A percentile compares a stretch with the other conserved stretches of the same genome.
Conservation (phyloP, 371 early-diverging fungal genomes). For the Fennellomyces sp. region DNA sequence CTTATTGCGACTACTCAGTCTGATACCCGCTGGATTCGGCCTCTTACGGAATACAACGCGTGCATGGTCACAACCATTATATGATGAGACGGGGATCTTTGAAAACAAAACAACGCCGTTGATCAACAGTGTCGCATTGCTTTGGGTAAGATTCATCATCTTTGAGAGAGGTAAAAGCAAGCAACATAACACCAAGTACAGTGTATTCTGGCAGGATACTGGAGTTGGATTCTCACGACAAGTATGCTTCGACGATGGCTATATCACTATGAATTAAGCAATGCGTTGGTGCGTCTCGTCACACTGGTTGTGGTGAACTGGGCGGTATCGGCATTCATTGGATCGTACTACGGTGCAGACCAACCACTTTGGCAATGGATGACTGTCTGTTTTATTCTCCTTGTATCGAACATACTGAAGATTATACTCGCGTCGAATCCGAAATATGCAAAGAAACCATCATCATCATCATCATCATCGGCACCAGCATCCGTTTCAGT, state of each 20-base stretch:
- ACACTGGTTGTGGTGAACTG: conserved; percentile 64
- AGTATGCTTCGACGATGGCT: conserved; percentile 66
- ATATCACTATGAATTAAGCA: conserved; percentile 59
- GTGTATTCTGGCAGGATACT: conserved; percentile 61
- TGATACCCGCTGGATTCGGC: conserved; percentile 57
- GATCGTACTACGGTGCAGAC: conserved; percentile 57
- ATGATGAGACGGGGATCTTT: conserved; percentile 49
- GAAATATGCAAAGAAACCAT: conserved; percentile 28
- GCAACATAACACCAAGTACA: conserved; percentile 12
- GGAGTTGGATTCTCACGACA: conserved; percentile 64
- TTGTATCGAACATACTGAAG: conserved; percentile 39
- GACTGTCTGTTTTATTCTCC: conserved; percentile 53
- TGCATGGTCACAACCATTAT: conserved; percentile 32
- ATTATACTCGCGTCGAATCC: conserved; percentile 33
- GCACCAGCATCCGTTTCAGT: neutral
- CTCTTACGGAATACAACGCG: conserved; percentile 42
- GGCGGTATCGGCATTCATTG: conserved; percentile 58
- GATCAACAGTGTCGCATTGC: conserved; percentile 57
- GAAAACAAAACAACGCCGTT: conserved; percentile 59
- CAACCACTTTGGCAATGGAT: conserved; percentile 70
- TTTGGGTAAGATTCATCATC: conserved; percentile 63
- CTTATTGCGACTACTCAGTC: conserved; percentile 36
- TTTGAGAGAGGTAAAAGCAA: neutral
- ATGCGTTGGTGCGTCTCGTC: conserved; percentile 62
- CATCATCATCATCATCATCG: conserved; percentile 6